Percentiles rank a stretch among this genome's conserved stretches.
These are phyloP conservation scores for Pneumocystis murina DNA, from an alignment of 1,139 yeast genomes.

Conservation along the genomic window DNA sequence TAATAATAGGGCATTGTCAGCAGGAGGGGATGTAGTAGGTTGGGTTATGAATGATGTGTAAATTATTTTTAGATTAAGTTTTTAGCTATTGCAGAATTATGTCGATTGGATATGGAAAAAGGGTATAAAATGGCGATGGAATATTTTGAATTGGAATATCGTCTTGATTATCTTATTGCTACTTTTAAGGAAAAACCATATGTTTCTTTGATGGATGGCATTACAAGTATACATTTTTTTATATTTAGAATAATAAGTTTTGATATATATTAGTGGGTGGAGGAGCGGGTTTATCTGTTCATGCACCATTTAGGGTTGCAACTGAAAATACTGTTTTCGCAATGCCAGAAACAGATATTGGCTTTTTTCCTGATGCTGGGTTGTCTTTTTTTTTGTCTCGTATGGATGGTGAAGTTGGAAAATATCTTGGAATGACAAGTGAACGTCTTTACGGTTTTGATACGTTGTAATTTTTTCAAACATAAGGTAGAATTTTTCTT, in stretches of 20 bases:
- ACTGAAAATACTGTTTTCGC: slow-evolving; percentile 83
- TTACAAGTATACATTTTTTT: slow-evolving; percentile 30
- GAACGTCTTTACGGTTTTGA: slow-evolving; percentile 63
- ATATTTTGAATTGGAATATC: slow-evolving; percentile 70
- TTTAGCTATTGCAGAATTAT: not conserved
- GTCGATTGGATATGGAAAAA: slow-evolving; percentile 12
- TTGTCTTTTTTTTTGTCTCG: slow-evolving; percentile 78
- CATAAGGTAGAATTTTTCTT: slow-evolving; percentile 18
- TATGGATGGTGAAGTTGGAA: slow-evolving; percentile 68
- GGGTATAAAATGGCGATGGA: slow-evolving; percentile 34
- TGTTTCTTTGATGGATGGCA: slow-evolving; percentile 74
- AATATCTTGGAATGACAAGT: slow-evolving; percentile 78
- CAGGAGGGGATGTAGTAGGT: slow-evolving; percentile 90
- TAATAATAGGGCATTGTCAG: slow-evolving; percentile 34
- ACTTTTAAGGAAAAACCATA: slow-evolving; percentile 65
- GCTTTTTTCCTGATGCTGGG: slow-evolving; percentile 94
- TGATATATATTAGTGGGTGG: slow-evolving; percentile 59
- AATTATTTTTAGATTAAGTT: not conserved
- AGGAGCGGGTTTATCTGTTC: slow-evolving; percentile 84
- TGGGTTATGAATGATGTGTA: slow-evolving; percentile 34
- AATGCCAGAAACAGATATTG: slow-evolving; percentile 97
- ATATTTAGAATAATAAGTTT: not conserved
- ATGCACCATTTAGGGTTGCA: slow-evolving; percentile 86
- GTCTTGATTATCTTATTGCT: slow-evolving; percentile 62
- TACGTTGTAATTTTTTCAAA: slow-evolving; percentile 30